A percentile compares a stretch with the other conserved stretches of the same genome.
Conservation (phyloP, 768 basidiomycete genomes). For the Tricholoma matsutake region DNA sequence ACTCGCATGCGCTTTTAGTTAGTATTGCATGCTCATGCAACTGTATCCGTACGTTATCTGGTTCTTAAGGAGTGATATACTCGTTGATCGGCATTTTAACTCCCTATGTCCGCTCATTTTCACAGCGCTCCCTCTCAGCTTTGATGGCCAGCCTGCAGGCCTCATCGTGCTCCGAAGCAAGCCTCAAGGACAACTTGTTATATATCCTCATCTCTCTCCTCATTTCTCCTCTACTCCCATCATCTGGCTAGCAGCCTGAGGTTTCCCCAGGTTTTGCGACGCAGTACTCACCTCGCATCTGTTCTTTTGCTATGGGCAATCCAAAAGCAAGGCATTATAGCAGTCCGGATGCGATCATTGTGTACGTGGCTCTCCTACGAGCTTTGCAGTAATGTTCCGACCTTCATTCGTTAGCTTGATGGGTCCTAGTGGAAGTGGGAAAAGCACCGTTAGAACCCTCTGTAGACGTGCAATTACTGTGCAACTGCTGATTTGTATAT, state of each 20-base stretch:
- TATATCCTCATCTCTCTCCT: background rate
- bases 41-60: background rate
- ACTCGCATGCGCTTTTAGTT: background rate
- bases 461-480: background rate
- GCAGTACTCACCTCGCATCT: background rate
- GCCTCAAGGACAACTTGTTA: background rate
- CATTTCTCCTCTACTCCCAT: background rate
- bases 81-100: background rate
- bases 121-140: background rate
- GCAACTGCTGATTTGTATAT: background rate
- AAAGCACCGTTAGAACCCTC: background rate
- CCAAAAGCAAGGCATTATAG: background rate
- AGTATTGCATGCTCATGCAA: background rate
- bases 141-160: constrained; percentile 2
- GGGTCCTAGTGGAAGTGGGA: background rate
- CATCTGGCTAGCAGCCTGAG: background rate
- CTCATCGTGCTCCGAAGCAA: background rate
- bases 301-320: background rate
- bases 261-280: background rate
- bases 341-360: background rate
- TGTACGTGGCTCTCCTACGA: background rate
- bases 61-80: background rate
- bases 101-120: background rate
- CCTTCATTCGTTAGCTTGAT: background rate
- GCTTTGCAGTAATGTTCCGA: background rate